A percentile compares a stretch with the other conserved stretches of the same genome.
These are phyloP conservation scores for Yamadazyma akitaensis DNA, from an alignment of 805 yeast genomes.

Conservation along the genomic window DNA sequence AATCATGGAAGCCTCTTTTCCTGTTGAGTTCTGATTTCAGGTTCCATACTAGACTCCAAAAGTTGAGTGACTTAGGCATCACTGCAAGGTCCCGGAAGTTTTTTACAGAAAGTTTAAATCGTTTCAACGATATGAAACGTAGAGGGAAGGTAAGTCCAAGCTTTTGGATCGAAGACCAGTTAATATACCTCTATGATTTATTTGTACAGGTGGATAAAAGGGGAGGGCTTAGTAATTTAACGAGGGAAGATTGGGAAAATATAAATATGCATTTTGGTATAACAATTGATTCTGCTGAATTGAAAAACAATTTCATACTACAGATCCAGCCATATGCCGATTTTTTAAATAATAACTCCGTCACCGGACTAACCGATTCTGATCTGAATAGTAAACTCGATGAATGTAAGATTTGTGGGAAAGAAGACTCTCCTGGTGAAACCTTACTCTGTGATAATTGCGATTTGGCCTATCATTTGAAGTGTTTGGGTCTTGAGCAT, in stretches of 20 bases:
- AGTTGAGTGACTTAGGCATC: conserved; percentile 59
- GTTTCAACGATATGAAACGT: conserved; percentile 50
- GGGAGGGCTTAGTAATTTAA: conserved; percentile 20
- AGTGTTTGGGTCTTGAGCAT: conserved; percentile 51
- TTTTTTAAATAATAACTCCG: conserved; percentile 23
- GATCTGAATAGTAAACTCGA: conserved; percentile 32
- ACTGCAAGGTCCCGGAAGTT: conserved; percentile 59
- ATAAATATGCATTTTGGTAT: conserved; percentile 25
- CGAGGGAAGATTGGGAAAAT: conserved; percentile 18
- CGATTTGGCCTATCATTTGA: conserved; percentile 61
- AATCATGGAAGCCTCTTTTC: conserved; percentile 53
- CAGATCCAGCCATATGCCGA: conserved; percentile 30
- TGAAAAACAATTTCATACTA: conserved; percentile 23
- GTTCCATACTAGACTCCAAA: conserved; percentile 70
- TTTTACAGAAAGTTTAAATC: conserved; percentile 58
- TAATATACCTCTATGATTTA: conserved; percentile 38
- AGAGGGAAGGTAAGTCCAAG: conserved; percentile 20
- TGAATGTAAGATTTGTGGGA: conserved; percentile 49
- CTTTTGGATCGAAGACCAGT: conserved; percentile 16
- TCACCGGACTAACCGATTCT: conserved; percentile 29
- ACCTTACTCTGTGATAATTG: conserved; percentile 74
- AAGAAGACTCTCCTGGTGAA: conserved; percentile 40
- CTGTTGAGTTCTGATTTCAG: conserved; percentile 52
- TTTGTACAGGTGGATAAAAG: conserved; percentile 29
- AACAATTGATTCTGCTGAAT: conserved; percentile 12